Evolutionary conservation across 1,139 yeast genomes (phyloP).

Genomic region (Pneumocystis carinii): DNA sequence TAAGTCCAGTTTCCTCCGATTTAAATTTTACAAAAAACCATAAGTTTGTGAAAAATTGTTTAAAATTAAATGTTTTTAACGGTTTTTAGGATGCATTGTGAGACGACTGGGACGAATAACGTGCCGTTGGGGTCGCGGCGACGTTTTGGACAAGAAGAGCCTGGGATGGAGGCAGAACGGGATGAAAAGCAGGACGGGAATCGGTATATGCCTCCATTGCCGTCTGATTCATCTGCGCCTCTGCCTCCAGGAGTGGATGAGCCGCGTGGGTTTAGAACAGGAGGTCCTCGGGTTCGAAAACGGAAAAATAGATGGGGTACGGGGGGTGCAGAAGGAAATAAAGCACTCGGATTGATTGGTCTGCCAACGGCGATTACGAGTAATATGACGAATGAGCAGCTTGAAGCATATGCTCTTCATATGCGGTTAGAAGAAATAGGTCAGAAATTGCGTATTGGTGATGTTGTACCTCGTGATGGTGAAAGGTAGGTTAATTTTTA

Average conservation of each 20-base stretch:
- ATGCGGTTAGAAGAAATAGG: conserved; percentile 69
- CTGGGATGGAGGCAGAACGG: not conserved
- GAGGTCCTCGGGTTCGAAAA: not conserved
- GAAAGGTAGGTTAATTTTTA: conserved; percentile 18
- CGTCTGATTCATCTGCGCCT: conserved; percentile 12
- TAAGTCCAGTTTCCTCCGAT: not conserved
- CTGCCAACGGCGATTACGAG: conserved; percentile 32
- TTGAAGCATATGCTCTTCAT: conserved; percentile 61
- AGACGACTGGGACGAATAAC: conserved; percentile 19
- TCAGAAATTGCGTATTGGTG: conserved; percentile 39
- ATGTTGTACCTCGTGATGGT: conserved; percentile 26
- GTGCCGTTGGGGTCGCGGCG: conserved; percentile 20
- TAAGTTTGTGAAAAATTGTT: not conserved
- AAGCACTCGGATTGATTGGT: conserved; percentile 21
- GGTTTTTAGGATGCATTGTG: not conserved
- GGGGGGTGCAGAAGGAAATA: conserved; percentile 18
- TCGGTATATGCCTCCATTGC: conserved; percentile 13
- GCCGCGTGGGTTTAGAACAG: conserved; percentile 7
- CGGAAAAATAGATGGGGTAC: conserved; percentile 24
- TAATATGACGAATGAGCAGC: conserved; percentile 68
- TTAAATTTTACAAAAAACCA: not conserved
- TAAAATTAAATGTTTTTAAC: not conserved
- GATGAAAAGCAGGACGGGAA: conserved; percentile 10
- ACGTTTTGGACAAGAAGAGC: conserved; percentile 12
- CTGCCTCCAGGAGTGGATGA: conserved; percentile 10